Evolutionary conservation across 768 basidiomycete species (phyloP), one percentile per base, ranked within the genome.

Genomic region (Lenzites betulinus): DNA sequence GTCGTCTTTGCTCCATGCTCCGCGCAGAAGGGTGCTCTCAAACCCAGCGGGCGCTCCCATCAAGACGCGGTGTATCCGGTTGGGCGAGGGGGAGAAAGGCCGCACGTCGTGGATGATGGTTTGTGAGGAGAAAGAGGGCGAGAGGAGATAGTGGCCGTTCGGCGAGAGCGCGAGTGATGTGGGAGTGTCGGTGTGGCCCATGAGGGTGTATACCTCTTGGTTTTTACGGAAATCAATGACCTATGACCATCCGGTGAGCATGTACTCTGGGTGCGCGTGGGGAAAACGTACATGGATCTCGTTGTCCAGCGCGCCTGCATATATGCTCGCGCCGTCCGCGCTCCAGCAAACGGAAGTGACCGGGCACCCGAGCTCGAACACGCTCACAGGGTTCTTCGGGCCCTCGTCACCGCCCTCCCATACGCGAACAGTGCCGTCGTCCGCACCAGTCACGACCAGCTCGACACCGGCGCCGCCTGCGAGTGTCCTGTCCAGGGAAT

Each of bases 331-430:
- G 1, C 93, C 97, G 70, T 99, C 97, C 20, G 85, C 86, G 71
- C 90, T 90, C 95, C 92, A 98, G 66, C 88, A 89, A 0, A 95
- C 95, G 1, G 89, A 81, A 15, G 96, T 99, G 30, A 94, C 91
- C 0, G 97, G 95, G 69, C 91, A 94, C 5, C 92, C 92, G 18
- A 93, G 64, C 54, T 93, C 89, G 64, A 95, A 90, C 48, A 88
- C 86, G 12, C 88, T 87, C 16, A 97, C 85, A 18, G 90, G 79
- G 2, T 84, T 77, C 73, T 93, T 96, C 6, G 69, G 66, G 2
- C 82, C 84, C 6, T 92, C 92, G 16, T 89, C 88, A 0, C 87
- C 85, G 7, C 91, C 92, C 63, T 95, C 93, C 95, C 95, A 99
- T 3, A 98, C 79, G 54, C 90, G 83, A 18, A 98, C 93, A 0